Evolutionary conservation across 139 green algal genomes (phyloP), one percentile per base, ranked within the genome.

Genomic region (Chlorella ohadii): DNA sequence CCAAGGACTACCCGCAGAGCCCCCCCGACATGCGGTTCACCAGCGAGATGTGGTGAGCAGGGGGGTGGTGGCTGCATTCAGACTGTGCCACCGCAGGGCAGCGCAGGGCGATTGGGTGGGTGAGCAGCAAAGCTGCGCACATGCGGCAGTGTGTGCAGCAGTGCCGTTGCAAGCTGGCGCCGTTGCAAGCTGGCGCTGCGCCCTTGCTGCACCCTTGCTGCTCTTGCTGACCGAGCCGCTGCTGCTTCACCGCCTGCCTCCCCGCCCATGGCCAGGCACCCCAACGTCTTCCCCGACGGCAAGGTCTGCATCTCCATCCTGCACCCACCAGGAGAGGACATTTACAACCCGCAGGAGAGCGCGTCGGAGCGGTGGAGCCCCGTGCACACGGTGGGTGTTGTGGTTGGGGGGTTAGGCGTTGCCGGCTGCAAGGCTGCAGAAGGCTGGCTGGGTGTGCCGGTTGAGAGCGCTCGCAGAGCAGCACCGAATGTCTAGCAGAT

Each of bases 301-400:
- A 87, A 92, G 25, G 97, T 99, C n/a, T 99, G 97, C 93, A 99
- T 99, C 80, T 99, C 97, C 64, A 99, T 99, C 82, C 91, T 99
- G 75, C 97, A 99, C 88, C 91, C 87, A 33, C 94, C 97, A 76
- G 97, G 97, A 0, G 95, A 98, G 78, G 97, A 99, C 72, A 96
- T 96, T 1, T 91, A 98, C 76, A 97, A 99, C 74, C 97, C 97
- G 13, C 91, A 96, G 64, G 97, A 99, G 88, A 91, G 92, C 57
- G 97, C 97, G 19, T 88, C 92, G 31, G 97, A 99, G 88, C 92
- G 97, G 17, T 99, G 97, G 97, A 96, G 92, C 19, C 97, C 97
- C 12, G 96, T 99, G 34, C 97, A 99, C 65, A 97, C 97, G 84
- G 96, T 99, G 84, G 77, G 51, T 59, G 44, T 22, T 59, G 51